Base-by-base conservation (phyloP, 2,329 filamentous ascomycete genomes). In the Apiospora malaysiana region DNA sequence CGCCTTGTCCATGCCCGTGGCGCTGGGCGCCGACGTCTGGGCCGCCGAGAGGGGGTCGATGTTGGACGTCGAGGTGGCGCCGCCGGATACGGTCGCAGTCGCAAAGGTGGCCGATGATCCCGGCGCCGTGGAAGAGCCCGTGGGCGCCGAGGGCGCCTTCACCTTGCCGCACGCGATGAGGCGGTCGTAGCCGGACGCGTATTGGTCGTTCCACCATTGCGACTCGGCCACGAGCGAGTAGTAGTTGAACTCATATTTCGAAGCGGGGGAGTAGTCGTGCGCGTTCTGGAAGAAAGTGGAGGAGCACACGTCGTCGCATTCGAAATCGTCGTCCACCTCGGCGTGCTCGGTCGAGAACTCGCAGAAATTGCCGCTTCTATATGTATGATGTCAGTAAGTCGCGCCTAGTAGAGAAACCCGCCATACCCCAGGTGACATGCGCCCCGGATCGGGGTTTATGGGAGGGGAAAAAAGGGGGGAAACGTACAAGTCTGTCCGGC, bases 261-360 rank as follows among this genome's bases (percentile, higher is more conserved):
- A 47, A 2, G 16, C 66, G 1, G 66, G 66, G 4, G 66, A 43
- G 8, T 46, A 47, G 27, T 67, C 66, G 42, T 67, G 66, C 14
- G 66, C 66, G 40, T 67, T 67, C 66, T 47, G 42, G 14, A 67
- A 67, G 66, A 47, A 67, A 10, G 66, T 45, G 37, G 66, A n/a
- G 23, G 66, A 45, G n/a, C 66, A 67, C 5, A 47, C 23, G 42
- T 67, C 66, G 45, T 45, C 66, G 66, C 66, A 67, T 47, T 46
- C 66, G 23, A 47, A 68, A 27, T 46, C 43, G 66, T 46, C 43
- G 43, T 68, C 66, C 2, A 45, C 45, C 23, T 37, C 65, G 27
- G 45, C 23, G 18, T 45, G 46, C 14, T 45, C 43, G 18, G 66
- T 37, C 43, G 66, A 47, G 43, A 68, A 47, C 8, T 47, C 43